phyloP scores from a whole-genome alignment of 345 rosid species.

The Salix brachista region DNA sequence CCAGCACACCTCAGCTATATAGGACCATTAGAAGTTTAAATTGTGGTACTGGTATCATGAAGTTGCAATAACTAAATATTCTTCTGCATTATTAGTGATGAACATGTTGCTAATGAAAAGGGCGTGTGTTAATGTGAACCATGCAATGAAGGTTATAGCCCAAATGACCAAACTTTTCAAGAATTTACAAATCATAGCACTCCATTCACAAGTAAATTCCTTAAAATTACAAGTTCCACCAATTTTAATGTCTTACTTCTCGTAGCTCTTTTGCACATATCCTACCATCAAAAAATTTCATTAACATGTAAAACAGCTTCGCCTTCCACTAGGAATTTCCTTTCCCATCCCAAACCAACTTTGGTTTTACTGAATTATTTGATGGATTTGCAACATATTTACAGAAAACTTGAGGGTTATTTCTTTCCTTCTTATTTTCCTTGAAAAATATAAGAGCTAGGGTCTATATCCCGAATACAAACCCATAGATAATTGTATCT shows the following conservation, averaged over 20 bases:
- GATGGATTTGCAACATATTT: neutral
- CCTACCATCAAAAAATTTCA: neutral
- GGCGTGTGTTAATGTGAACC: neutral
- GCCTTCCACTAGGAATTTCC: neutral
- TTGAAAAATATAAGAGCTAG: neutral
- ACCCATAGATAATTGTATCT: neutral
- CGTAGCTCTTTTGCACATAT: neutral
- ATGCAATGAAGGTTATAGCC: neutral
- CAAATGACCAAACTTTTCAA: neutral
- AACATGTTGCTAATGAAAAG: neutral
- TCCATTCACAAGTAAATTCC: neutral
- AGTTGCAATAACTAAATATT: neutral
- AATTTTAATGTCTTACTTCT: neutral
- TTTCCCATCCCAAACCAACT: neutral
- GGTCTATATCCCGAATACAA: neutral
- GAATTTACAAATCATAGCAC: neutral
- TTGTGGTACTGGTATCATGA: slow-evolving; percentile 3
- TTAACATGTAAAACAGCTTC: neutral
- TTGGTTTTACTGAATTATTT: neutral
- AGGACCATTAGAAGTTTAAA: slow-evolving; percentile 27
- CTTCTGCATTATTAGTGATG: neutral
- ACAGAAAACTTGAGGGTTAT: neutral
- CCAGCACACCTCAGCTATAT: slow-evolving; percentile 25
- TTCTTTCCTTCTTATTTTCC: neutral
- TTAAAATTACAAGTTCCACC: neutral